Percentiles rank a stretch among this genome's conserved stretches.
These are phyloP conservation scores for Fusarium marasasianum DNA, from an alignment of 2,329 filamentous ascomycete species.

Conservation along the genomic window DNA sequence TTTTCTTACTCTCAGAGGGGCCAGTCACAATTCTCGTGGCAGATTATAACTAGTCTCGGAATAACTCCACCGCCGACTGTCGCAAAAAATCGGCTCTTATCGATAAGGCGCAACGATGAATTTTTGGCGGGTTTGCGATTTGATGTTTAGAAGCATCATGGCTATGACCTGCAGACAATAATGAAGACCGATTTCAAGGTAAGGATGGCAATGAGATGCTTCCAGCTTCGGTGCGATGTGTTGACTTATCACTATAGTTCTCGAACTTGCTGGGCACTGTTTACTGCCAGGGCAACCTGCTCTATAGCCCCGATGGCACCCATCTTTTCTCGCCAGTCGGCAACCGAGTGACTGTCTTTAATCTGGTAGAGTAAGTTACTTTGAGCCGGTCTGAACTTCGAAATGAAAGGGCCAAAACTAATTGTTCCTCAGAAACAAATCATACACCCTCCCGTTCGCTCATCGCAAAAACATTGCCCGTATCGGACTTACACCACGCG, in stretches of 20 bases:
- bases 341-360: constrained; percentile 95
- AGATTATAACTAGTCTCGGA: constrained; percentile 38
- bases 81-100: constrained; percentile 46
- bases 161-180: constrained; percentile 59
- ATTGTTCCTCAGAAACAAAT: constrained; percentile 75
- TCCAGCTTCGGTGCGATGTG: neutral
- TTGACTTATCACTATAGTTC: constrained; percentile 68
- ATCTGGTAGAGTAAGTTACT: constrained; percentile 83
- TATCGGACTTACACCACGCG: constrained; percentile 87
- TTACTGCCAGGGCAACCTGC: constrained; percentile 96
- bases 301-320: constrained; percentile 96
- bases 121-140: constrained; percentile 45
- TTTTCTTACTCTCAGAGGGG: neutral
- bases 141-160: constrained; percentile 45
- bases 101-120: constrained; percentile 48
- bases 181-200: constrained; percentile 99
- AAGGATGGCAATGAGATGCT: constrained; percentile 35
- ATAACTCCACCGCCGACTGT: constrained; percentile 48
- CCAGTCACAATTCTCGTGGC: constrained; percentile 26
- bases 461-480: constrained; percentile 93
- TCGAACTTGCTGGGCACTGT: constrained; percentile 98
- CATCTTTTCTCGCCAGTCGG: constrained; percentile 96
- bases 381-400: neutral
- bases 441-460: constrained; percentile 85
- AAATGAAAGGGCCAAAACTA: constrained; percentile 36